Conservation (phyloP, 192 early-diverging fungal species). For the Podochytrium sp. region DNA sequence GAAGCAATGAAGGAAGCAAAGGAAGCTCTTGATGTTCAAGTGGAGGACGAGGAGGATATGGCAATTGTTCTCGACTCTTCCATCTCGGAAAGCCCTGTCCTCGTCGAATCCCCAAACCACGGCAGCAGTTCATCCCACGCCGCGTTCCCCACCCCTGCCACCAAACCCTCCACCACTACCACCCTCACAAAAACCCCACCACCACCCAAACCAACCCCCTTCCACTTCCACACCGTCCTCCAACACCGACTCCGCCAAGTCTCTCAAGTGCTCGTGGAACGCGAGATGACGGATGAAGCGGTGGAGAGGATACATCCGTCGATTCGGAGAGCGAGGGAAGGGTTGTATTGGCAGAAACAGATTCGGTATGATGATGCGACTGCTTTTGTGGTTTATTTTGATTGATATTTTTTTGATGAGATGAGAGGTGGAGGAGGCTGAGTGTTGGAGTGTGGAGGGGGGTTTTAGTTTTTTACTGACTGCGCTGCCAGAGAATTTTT, state of each 20-base stretch:
- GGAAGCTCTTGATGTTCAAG: conserved; percentile 1
- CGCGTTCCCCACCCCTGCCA: background rate
- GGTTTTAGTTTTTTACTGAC: too few species aligned
- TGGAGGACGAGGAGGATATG: background rate
- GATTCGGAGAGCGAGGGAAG: conserved; percentile 9
- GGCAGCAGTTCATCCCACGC: background rate
- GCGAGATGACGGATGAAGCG: conserved; percentile 18
- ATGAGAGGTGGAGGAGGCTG: background rate
- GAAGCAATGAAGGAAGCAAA: background rate
- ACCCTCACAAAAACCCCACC: background rate
- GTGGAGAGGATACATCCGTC: conserved; percentile 18
- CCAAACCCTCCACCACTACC: background rate
- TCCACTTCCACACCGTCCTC: conserved; percentile 15
- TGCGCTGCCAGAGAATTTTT: too few species aligned
- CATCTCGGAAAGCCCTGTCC: background rate
- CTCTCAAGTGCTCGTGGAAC: conserved; percentile 13
- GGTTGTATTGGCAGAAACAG: conserved; percentile 40
- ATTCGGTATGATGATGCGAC: conserved; percentile 55
- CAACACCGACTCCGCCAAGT: conserved; percentile 14
- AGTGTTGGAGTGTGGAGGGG: background rate
- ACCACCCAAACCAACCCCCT: conserved; percentile 6
- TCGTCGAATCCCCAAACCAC: background rate
- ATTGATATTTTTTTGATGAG: conserved; percentile 25
- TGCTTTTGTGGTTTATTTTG: conserved; percentile 44
- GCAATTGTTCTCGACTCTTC: background rate